Evolutionary conservation across 2,329 filamentous ascomycete genomes (phyloP), one percentile per base, ranked within the genome.

Genomic region (Paraphaeosphaeria sporulosa): DNA sequence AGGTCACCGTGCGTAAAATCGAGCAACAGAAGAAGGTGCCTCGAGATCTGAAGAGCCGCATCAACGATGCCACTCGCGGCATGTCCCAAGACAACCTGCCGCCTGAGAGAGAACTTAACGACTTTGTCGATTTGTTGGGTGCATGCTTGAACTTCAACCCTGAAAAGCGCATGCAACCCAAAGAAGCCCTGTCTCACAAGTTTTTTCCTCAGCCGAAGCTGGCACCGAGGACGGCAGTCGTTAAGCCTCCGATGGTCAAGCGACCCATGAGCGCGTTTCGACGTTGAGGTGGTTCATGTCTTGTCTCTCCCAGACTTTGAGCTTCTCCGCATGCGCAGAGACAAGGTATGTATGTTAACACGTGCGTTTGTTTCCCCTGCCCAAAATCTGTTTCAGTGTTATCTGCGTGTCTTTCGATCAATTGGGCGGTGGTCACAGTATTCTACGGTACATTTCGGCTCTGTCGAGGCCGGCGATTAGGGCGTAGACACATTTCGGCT

Each of bases 101-200:
- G 10, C 92, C 95, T 76, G 82, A 86, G 42, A 90, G 89, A 76
- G 93, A 97, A 70, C 81, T 97, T 63, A 89, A 90, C 60, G 84
- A 90, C 55, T 97, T 99, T 78, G 85, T 93, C 67, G 94, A 98
- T 77, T 81, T 99, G 51, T 81, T 99, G 59, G 94, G 97, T 73
- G 90, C 91, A 57, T 98, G 94, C 75, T 83, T 99, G 64, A 88
- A 90, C 60, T 85, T 98, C 65, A 97, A 98, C 73, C 93, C 94
- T 0, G 94, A 97, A 76, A 96, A 96, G 83, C 87, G 95, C 64
- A 91, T 95, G 71, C 94, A 91, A 49, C 92, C 95, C 0, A 83
- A 86, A 15, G 94, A 98, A 72, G 95, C 95, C 51, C 81, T 98
- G 69, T 90, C 89, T 73, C 94, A 98, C 81, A 91, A 91, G 1